Evolutionary conservation across 75 land plant species (phyloP).

Genomic region (Selaginella moellendorffii): DNA sequence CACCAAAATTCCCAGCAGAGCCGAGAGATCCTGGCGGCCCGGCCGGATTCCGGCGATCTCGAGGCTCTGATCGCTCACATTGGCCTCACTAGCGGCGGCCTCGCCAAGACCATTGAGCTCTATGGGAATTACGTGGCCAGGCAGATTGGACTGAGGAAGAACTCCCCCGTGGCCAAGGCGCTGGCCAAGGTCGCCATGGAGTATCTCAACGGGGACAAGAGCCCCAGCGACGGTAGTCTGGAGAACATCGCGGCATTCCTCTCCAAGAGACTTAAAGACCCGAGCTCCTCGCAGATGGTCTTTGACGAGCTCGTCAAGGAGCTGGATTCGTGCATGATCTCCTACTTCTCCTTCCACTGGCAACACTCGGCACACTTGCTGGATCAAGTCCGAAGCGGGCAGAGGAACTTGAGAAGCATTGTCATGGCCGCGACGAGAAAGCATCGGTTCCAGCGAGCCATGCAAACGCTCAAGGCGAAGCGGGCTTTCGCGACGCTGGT

Average conservation of each 20-base stretch:
- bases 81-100: constrained; percentile 4
- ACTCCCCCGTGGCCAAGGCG: constrained; percentile 26
- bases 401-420: constrained; percentile 29
- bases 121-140: constrained; percentile 34
- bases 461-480: constrained; percentile 43
- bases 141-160: constrained; percentile 50
- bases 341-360: constrained; percentile 34
- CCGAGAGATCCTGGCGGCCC: no score
- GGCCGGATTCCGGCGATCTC: no score
- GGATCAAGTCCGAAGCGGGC: constrained; percentile 24
- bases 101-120: constrained; percentile 5
- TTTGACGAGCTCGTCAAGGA: constrained; percentile 15
- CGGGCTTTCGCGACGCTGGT: constrained; percentile 54
- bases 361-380: constrained; percentile 13
- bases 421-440: constrained; percentile 61
- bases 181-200: constrained; percentile 38
- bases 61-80: neutral
- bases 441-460: constrained; percentile 49
- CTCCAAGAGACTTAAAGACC: neutral
- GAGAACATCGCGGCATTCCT: constrained; percentile 26
- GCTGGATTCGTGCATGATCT: constrained; percentile 25
- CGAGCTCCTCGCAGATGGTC: neutral
- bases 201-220: constrained; percentile 42
- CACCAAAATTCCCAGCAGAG: no score
- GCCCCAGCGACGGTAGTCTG: constrained; percentile 16